phyloP scores from a whole-genome alignment of 2,329 filamentous ascomycete genomes.

The Parafenestella ontariensis region DNA sequence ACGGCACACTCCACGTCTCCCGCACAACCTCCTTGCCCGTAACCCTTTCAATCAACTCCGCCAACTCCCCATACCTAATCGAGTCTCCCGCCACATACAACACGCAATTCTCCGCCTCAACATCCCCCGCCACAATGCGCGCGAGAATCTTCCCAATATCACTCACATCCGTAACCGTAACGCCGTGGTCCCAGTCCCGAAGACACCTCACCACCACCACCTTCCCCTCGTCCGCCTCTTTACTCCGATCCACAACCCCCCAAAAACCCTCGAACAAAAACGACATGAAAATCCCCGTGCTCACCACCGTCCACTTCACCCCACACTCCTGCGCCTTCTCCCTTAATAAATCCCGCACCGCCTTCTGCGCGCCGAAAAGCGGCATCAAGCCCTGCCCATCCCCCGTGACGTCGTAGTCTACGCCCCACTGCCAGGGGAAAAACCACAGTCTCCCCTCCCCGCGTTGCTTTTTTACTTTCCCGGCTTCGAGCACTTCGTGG shows the following conservation, averaged over 20 bases:
- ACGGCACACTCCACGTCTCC: slow-evolving; percentile 58
- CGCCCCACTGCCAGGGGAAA: slow-evolving; percentile 77
- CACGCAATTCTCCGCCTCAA: slow-evolving; percentile 49
- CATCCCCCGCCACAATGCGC: slow-evolving; percentile 55
- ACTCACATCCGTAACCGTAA: slow-evolving; percentile 67
- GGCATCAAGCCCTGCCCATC: slow-evolving; percentile 63
- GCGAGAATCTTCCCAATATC: slow-evolving; percentile 71
- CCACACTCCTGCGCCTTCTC: slow-evolving; percentile 24
- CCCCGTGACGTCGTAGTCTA: slow-evolving; percentile 73
- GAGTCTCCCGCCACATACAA: slow-evolving; percentile 70
- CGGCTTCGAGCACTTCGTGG: slow-evolving; percentile 61
- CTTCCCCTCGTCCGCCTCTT: neutral
- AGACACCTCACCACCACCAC: slow-evolving; percentile 58
- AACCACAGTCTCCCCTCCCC: slow-evolving; percentile 48
- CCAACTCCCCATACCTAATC: slow-evolving; percentile 63
- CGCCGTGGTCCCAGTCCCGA: slow-evolving; percentile 66
- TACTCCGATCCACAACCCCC: slow-evolving; percentile 64
- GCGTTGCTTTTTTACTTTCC: slow-evolving; percentile 46
- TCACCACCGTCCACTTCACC: slow-evolving; percentile 69
- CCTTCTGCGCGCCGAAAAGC: slow-evolving; percentile 72
- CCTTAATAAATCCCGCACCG: slow-evolving; percentile 36
- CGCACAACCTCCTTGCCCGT: slow-evolving; percentile 54
- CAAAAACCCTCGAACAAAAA: slow-evolving; percentile 71
- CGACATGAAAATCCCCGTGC: slow-evolving; percentile 74
- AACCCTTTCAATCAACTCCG: slow-evolving; percentile 59